Base-by-base conservation (phyloP, 768 basidiomycete species). In the Trametes elegans region DNA sequence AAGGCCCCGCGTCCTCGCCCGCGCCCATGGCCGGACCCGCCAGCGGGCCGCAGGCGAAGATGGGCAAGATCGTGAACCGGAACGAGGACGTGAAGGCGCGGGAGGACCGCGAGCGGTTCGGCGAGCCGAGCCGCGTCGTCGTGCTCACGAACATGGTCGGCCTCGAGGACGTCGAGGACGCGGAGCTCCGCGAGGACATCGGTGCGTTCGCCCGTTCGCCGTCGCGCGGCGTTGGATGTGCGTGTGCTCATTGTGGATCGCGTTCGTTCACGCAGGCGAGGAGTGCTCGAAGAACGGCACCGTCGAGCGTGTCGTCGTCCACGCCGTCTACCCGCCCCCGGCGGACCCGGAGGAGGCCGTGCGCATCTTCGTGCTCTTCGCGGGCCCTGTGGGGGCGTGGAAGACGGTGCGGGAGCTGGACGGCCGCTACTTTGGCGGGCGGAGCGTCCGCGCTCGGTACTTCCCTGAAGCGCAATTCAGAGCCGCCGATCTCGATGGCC, bases 331-430 rank as follows among this genome's bases (percentile, higher is more conserved):
- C 36, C 90, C 92, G 2, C 73, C 80, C 2, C 81, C 91, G 0
- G 58, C 70, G 3, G 77, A 86, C 43, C 76, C 82, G 2, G 84
- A 85, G n/a, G 88, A 93, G n/a, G 84, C 87, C 1, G 88, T 97
- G 4, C 85, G 94, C 47, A 87, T 98, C 49, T 98, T 97, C 66
- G 88, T 98, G 14, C 74, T 90, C 48, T 98, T 96, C 64, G 84
- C 85, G 0, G 96, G 95, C 1, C 90, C 91, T 5, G 94, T 81
- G 0, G 96, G 93, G 10, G 96, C 95, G 6, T 98, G 94, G 95
- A 92, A 93, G 71, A 94, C 93, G 0, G 91, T 95, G 2, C 82
- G 93, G 43, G 93, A 96, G 68, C 77, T 98, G 48, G 93, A 98
- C 63, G 96, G 93, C 19, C 79, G 95, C 26, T 96, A 82, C 67